Conservation (phyloP, 225 moss, liverwort and hornwort genomes). For the Antitrichia curtipendula region DNA sequence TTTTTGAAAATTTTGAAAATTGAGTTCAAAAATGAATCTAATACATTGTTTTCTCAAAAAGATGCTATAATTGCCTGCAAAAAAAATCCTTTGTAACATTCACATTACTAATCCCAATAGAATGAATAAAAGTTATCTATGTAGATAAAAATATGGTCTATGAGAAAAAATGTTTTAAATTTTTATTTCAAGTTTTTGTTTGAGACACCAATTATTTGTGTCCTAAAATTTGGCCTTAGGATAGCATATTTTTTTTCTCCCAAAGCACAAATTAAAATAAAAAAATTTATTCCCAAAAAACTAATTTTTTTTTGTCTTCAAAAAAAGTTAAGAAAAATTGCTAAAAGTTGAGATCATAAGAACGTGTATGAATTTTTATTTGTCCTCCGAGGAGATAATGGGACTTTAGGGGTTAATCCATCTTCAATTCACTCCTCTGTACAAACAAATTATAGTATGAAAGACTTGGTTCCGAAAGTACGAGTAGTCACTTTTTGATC, state of each 20-base stretch:
- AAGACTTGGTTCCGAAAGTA: neutral
- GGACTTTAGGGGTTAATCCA: neutral
- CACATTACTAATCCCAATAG: neutral
- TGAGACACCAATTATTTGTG: no score
- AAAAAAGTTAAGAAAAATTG: neutral
- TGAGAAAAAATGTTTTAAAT: neutral
- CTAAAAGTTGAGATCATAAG: neutral
- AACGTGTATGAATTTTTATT: neutral
- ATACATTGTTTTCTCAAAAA: neutral
- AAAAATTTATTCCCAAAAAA: neutral
- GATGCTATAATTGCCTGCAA: neutral
- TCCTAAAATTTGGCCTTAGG: neutral
- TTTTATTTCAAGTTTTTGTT: neutral
- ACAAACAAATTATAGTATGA: neutral
- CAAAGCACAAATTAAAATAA: accelerated
- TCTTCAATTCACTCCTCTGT: neutral
- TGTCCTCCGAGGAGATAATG: accelerated
- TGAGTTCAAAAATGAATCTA: neutral
- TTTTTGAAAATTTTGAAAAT: neutral
- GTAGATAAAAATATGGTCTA: neutral
- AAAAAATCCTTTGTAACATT: neutral
- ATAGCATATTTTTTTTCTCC: neutral
- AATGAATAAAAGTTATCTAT: neutral
- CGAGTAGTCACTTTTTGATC: neutral
- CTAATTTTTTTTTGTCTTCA: neutral